Conservation (phyloP, 2,329 filamentous ascomycete species). For the Epicoccum sorghinum region DNA sequence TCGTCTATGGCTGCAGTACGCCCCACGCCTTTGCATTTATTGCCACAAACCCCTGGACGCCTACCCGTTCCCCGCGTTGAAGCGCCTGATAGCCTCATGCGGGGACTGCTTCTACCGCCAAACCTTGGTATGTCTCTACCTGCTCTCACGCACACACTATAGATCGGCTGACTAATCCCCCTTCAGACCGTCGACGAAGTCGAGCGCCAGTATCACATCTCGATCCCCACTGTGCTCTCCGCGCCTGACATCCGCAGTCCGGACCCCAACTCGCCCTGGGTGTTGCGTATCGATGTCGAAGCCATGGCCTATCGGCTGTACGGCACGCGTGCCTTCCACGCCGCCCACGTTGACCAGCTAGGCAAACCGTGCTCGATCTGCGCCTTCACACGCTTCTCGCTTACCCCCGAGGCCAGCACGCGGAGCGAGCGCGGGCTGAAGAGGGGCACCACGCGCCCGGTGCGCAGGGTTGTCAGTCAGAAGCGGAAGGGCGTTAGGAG, state of each 20-base stretch:
- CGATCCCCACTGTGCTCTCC: conserved; percentile 18
- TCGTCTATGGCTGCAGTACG: conserved; percentile 39
- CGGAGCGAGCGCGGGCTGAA: conserved; percentile 7
- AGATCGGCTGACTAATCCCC: background rate
- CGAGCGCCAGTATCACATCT: conserved; percentile 37
- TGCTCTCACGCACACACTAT: too few species aligned
- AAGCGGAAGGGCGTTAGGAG: conserved; percentile 4
- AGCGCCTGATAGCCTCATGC: conserved; percentile 29
- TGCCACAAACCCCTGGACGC: conserved; percentile 29
- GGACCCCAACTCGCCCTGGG: conserved; percentile 25
- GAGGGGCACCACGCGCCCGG: conserved; percentile 7
- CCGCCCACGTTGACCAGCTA: conserved; percentile 26
- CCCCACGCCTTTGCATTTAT: conserved; percentile 36
- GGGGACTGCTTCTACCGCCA: conserved; percentile 40
- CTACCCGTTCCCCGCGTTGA: conserved; percentile 32
- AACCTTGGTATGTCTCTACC: conserved; percentile 25
- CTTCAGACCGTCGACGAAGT: conserved; percentile 35
- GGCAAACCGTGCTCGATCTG: conserved; percentile 34
- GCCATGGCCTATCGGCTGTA: conserved; percentile 37
- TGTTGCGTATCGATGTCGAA: conserved; percentile 40
- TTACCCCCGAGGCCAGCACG: background rate
- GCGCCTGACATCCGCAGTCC: conserved; percentile 25
- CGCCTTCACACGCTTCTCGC: conserved; percentile 24
- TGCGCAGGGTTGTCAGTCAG: background rate
- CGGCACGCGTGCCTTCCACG: conserved; percentile 38